A percentile compares a stretch with the other conserved stretches of the same genome.
Evolutionary conservation across 805 yeast species (phyloP).

Genomic region (Schwanniomyces pseudopolymorphus): DNA sequence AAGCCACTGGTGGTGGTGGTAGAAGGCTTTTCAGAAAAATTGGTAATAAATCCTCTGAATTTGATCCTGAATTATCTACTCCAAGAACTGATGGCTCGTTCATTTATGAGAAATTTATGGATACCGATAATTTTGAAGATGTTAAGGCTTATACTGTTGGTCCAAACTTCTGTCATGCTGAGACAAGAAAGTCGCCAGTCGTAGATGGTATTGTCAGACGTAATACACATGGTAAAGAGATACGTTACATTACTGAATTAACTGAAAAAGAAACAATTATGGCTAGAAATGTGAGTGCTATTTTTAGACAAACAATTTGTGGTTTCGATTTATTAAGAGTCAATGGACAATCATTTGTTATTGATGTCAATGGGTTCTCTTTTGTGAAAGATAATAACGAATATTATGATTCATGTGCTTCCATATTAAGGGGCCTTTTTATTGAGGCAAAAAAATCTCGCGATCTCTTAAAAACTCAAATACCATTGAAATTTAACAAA

Average conservation of each 20-base stretch:
- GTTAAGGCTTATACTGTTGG: slow-evolving; percentile 99
- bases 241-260: slow-evolving; percentile 82
- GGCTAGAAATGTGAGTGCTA: slow-evolving; percentile 73
- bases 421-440: slow-evolving; percentile 74
- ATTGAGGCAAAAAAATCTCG: slow-evolving; percentile 48
- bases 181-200: slow-evolving; percentile 96
- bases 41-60: slow-evolving; percentile 95
- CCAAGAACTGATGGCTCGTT: slow-evolving; percentile 91
- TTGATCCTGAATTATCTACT: slow-evolving; percentile 69
- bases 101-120: slow-evolving; percentile 93
- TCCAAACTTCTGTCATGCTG: slow-evolving; percentile 89
- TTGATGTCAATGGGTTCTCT: slow-evolving; percentile 97
- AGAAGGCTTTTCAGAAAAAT: slow-evolving; percentile 90
- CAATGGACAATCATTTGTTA: slow-evolving; percentile 83
- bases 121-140: slow-evolving; percentile 96
- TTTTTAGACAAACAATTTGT: slow-evolving; percentile 91
- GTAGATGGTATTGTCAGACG: slow-evolving; percentile 99
- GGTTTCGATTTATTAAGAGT: slow-evolving; percentile 95
- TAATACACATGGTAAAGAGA: slow-evolving; percentile 96
- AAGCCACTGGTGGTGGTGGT: slow-evolving; percentile 95
- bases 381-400: slow-evolving; percentile 89
- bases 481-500: slow-evolving; percentile 36
- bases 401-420: slow-evolving; percentile 82
- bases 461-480: slow-evolving; percentile 37
- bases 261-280: slow-evolving; percentile 72